Evolutionary conservation across 495 filamentous ascomycete species (phyloP).

Genomic region (Penicillium flavigenum): DNA sequence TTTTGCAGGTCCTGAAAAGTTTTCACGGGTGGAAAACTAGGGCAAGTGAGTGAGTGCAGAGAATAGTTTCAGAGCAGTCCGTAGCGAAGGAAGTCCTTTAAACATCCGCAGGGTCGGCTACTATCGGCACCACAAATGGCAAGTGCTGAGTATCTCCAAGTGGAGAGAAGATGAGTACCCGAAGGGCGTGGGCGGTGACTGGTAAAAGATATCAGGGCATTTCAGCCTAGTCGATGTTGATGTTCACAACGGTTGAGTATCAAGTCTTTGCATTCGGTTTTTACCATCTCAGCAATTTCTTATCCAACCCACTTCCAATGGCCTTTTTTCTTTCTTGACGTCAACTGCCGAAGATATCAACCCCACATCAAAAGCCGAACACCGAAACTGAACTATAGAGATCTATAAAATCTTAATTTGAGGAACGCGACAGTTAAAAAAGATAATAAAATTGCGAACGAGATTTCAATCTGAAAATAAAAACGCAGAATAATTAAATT

Average conservation of each 20-base stretch:
- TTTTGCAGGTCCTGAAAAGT: background rate
- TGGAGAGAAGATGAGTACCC: background rate
- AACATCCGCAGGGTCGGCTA: background rate
- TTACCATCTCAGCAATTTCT: background rate
- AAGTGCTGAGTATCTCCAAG: background rate
- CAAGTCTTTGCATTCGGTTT: too few relatives aligned
- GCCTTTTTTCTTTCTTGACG: background rate
- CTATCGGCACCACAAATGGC: background rate
- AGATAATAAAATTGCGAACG: too few relatives aligned
- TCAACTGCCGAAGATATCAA: background rate
- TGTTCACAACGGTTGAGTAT: background rate
- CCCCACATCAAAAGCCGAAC: background rate
- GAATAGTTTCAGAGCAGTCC: background rate
- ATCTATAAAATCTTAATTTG: too few relatives aligned
- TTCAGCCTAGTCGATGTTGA: background rate
- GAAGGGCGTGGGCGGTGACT: background rate
- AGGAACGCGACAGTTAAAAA: too few relatives aligned
- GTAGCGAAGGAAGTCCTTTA: background rate
- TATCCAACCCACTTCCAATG: background rate
- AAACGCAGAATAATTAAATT: background rate
- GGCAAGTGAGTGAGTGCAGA: background rate
- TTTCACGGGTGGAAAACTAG: background rate
- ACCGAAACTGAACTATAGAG: background rate
- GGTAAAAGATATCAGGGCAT: too few relatives aligned
- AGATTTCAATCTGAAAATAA: background rate